Percentiles rank a stretch among this genome's conserved stretches.
Evolutionary conservation across 306 rosid species (phyloP).

Genomic region (Glycine tomentella): DNA sequence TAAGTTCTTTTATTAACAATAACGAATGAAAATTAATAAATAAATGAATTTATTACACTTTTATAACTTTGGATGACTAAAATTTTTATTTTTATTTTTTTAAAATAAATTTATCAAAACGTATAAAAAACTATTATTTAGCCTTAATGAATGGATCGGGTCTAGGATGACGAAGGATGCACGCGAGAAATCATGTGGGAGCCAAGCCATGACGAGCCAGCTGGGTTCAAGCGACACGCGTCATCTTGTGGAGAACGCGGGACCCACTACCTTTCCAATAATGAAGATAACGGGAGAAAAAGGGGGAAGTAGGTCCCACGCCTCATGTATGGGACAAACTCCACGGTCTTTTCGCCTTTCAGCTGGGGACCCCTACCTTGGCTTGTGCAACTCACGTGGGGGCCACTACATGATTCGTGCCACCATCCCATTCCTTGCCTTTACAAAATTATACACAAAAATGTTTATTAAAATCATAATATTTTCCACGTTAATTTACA

Average conservation of each 20-base stretch:
- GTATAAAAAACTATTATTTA: too few species aligned
- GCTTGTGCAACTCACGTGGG: conserved; percentile 50
- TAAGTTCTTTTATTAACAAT: too few species aligned
- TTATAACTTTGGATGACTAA: too few species aligned
- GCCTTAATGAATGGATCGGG: not conserved
- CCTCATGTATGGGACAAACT: conserved; percentile 32
- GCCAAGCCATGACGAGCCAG: not conserved
- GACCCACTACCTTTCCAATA: conserved; percentile 23
- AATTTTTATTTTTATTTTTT: too few species aligned
- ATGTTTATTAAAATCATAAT: too few species aligned
- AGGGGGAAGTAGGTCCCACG: not conserved
- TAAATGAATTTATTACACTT: too few species aligned
- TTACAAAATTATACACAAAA: not conserved
- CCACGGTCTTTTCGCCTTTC: conserved; percentile 21
- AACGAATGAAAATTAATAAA: too few species aligned
- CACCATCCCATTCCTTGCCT: not conserved
- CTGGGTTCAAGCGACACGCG: conserved; percentile 31
- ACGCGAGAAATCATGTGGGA: conserved; percentile 44
- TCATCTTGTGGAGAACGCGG: not conserved
- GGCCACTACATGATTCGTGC: conserved; percentile 36
- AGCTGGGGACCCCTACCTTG: conserved; percentile 38
- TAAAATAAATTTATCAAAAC: too few species aligned
- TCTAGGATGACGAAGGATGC: conserved; percentile 22
- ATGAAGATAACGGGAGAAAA: not conserved
- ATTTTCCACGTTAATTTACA: too few species aligned